phyloP scores from a whole-genome alignment of 1,284 basidiomycete genomes.

The Cryptococcus maquisensis region DNA sequence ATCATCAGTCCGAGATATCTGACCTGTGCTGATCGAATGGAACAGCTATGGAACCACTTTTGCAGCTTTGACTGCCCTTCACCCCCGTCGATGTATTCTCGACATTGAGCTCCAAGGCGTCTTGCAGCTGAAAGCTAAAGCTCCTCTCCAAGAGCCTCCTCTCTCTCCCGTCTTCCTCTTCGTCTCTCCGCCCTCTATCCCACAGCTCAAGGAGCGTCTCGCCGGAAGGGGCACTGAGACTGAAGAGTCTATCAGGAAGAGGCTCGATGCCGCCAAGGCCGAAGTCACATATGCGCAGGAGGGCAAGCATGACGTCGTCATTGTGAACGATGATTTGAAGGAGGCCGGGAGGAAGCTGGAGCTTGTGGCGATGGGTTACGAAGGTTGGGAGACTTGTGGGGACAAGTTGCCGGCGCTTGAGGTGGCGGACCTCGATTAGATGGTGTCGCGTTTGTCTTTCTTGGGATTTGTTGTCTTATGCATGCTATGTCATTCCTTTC shows the following conservation, averaged over 20 bases:
- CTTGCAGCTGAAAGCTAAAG: conserved; percentile 72
- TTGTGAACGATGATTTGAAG: conserved; percentile 90
- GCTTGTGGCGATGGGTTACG: conserved; percentile 65
- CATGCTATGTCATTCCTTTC: background rate
- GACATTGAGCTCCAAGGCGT: conserved; percentile 98
- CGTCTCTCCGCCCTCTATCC: conserved; percentile 79
- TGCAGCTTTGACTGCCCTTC: conserved; percentile 57
- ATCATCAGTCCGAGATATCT: background rate
- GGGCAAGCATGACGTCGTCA: conserved; percentile 69
- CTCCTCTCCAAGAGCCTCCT: conserved; percentile 53
- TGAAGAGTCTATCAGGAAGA: conserved; percentile 65
- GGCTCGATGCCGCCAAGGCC: conserved; percentile 71
- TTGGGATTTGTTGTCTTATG: background rate
- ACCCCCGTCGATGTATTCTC: conserved; percentile 74
- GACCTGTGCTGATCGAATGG: background rate
- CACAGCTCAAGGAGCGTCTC: conserved; percentile 64
- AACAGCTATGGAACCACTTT: conserved; percentile 76
- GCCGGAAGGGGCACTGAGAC: conserved; percentile 80
- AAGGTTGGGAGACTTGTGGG: conserved; percentile 39
- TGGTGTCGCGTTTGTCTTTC: background rate
- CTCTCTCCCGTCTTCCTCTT: conserved; percentile 88
- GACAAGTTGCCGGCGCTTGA: conserved; percentile 44
- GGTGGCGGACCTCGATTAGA: conserved; percentile 26
- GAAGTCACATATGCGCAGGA: conserved; percentile 82
- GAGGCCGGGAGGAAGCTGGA: conserved; percentile 61